phyloP scores from a whole-genome alignment of 805 yeast genomes.

The Peterozyma toletana region DNA sequence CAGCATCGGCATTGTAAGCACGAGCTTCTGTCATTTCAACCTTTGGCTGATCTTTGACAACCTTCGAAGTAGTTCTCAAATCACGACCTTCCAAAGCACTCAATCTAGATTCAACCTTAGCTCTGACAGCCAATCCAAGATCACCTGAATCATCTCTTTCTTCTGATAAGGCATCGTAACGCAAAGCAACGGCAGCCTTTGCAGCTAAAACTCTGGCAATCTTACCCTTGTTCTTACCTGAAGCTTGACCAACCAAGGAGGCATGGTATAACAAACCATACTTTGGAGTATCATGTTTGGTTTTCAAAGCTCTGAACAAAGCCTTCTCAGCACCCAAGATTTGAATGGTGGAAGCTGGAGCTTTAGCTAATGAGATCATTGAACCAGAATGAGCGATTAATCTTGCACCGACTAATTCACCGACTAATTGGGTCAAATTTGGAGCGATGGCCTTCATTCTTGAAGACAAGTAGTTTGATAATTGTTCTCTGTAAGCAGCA shows the following conservation, averaged over 20 bases:
- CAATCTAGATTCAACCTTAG: slow-evolving; percentile 89
- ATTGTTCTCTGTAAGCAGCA: slow-evolving; percentile 93
- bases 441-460: slow-evolving; percentile 99
- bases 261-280: slow-evolving; percentile 97
- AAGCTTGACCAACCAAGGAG: slow-evolving; percentile 94
- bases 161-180: slow-evolving; percentile 96
- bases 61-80: slow-evolving; percentile 80
- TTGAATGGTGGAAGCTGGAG: slow-evolving; percentile 98
- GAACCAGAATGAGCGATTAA: slow-evolving; percentile 97
- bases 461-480: slow-evolving; percentile 81
- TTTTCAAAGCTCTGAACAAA: slow-evolving; percentile 94
- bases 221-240: slow-evolving; percentile 97
- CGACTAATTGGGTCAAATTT: slow-evolving; percentile 89
- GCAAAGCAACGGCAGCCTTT: slow-evolving; percentile 92
- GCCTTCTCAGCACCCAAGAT: slow-evolving; percentile 99
- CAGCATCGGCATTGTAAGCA: slow-evolving; percentile 95
- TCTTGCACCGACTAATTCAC: slow-evolving; percentile 98
- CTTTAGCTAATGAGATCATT: slow-evolving; percentile 88
- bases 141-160: slow-evolving; percentile 96
- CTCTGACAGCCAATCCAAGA: slow-evolving; percentile 84
- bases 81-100: slow-evolving; percentile 97
- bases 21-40: slow-evolving; percentile 78
- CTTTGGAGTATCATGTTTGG: slow-evolving; percentile 98
- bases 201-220: slow-evolving; percentile 98
- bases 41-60: slow-evolving; percentile 78